Conservation (phyloP, 495 filamentous ascomycete species). For the Glarea lozoyensis region DNA sequence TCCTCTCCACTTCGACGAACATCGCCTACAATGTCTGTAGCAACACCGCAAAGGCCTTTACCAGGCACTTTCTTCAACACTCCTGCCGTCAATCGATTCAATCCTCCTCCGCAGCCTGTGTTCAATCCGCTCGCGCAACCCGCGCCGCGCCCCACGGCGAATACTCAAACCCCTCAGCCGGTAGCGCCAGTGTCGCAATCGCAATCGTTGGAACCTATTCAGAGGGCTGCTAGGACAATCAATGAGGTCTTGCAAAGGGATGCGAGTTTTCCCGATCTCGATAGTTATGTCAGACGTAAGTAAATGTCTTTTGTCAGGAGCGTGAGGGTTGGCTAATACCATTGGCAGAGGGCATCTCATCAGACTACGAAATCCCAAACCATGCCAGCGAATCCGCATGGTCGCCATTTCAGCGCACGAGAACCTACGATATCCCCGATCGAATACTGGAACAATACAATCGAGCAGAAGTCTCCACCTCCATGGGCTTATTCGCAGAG, state of each 20-base stretch:
- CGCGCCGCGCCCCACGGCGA: not conserved
- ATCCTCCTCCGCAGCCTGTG: constrained; percentile 30
- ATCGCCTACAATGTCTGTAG: too few species aligned
- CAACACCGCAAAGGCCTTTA: constrained; percentile 55
- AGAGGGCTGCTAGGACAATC: constrained; percentile 75
- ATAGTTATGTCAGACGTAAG: constrained; percentile 84
- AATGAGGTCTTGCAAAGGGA: constrained; percentile 69
- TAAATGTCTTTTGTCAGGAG: constrained; percentile 10
- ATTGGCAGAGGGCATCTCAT: constrained; percentile 69
- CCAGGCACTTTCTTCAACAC: constrained; percentile 70
- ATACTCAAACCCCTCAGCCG: too few species aligned
- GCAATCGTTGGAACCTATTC: constrained; percentile 49
- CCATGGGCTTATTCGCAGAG: constrained; percentile 88
- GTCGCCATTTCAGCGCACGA: constrained; percentile 79
- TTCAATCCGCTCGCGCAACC: constrained; percentile 21
- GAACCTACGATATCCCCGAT: constrained; percentile 80
- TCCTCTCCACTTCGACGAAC: constrained; percentile 52
- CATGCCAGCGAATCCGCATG: constrained; percentile 52
- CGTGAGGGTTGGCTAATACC: constrained; percentile 10
- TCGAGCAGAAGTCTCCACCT: constrained; percentile 67
- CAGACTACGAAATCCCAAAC: constrained; percentile 73
- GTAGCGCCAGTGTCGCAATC: constrained; percentile 7
- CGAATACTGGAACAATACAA: constrained; percentile 86
- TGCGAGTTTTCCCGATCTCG: constrained; percentile 77
- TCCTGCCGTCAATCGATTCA: constrained; percentile 41